These are phyloP conservation scores for Carex parvula DNA, from an alignment of 176 grass and related monocot species.

Conservation along the genomic window DNA sequence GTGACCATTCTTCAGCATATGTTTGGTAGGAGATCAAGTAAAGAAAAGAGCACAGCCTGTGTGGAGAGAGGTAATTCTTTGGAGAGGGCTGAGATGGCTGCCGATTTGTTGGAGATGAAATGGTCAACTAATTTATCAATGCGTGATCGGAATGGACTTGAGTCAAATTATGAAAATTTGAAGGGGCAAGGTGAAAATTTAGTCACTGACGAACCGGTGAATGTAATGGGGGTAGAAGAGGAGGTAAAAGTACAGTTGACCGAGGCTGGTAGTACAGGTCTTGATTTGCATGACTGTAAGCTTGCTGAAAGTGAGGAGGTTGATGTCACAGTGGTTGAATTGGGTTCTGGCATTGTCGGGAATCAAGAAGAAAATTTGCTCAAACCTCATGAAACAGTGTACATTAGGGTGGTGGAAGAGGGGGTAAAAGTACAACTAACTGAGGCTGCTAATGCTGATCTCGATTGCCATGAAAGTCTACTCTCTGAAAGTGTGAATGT, in stretches of 20 bases:
- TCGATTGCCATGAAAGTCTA: constrained; percentile 25
- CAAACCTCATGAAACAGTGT: constrained; percentile 7
- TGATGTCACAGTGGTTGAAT: constrained; percentile 29
- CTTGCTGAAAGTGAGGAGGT: constrained; percentile 18
- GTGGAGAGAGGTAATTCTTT: constrained; percentile 65
- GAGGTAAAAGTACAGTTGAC: constrained; percentile 32
- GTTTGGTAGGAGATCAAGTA: constrained; percentile 63
- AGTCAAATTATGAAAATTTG: constrained; percentile 34
- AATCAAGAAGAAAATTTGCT: constrained; percentile 29
- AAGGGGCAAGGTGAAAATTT: constrained; percentile 26
- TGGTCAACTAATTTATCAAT: constrained; percentile 68
- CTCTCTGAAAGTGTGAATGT: constrained; percentile 22
- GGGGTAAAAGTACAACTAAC: constrained; percentile 31
- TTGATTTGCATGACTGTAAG: constrained; percentile 25
- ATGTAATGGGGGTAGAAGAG: constrained; percentile 33
- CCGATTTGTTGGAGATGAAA: constrained; percentile 74
- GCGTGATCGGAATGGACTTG: constrained; percentile 12
- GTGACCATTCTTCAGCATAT: constrained; percentile 54
- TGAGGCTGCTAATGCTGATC: constrained; percentile 24
- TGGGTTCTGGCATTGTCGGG: constrained; percentile 20
- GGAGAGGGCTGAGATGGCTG: constrained; percentile 78
- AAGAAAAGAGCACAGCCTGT: constrained; percentile 26
- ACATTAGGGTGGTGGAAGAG: constrained; percentile 38
- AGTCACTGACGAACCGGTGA: constrained; percentile 2
- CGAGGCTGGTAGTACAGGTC: constrained; percentile 15